Conservation (phyloP, 495 filamentous ascomycete genomes). For the Hyphodiscus hymeniophilus region DNA sequence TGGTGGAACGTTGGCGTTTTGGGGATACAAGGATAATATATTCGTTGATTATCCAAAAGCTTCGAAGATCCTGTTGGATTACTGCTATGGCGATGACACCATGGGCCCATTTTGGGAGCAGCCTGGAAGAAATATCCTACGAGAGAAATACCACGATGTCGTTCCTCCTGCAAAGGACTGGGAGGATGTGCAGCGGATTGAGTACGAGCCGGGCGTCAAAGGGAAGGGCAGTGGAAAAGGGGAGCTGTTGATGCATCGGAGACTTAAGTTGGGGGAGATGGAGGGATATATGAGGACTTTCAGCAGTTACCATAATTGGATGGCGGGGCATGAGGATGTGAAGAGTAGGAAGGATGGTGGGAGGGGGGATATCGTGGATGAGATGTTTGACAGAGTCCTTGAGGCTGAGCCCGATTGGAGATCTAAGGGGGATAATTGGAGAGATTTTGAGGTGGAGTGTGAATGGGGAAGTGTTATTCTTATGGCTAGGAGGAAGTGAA, state of each 20-base stretch:
- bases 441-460: conserved; percentile 38
- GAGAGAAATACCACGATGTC: conserved; percentile 38
- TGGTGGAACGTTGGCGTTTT: conserved; percentile 50
- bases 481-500: conserved; percentile 38
- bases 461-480: conserved; percentile 50
- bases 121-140: conserved; percentile 46
- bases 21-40: conserved; percentile 55
- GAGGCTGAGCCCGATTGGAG: conserved; percentile 41
- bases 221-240: conserved; percentile 32
- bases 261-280: conserved; percentile 42
- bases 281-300: conserved; percentile 51
- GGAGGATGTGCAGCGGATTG: conserved; percentile 40
- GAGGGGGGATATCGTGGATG: conserved; percentile 44
- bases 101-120: conserved; percentile 53
- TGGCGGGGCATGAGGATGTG: conserved; percentile 34
- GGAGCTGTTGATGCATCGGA: conserved; percentile 41
- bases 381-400: conserved; percentile 45
- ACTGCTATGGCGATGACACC: conserved; percentile 38
- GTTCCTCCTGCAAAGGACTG: conserved; percentile 41
- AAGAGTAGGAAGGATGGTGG: conserved; percentile 40
- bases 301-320: conserved; percentile 47
- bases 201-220: conserved; percentile 44
- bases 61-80: conserved; percentile 36
- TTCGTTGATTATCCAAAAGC: conserved; percentile 41
- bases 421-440: conserved; percentile 35